These are phyloP conservation scores for Saccharomyces pastorianus DNA, from an alignment of 1,139 yeast genomes.

Conservation along the genomic window DNA sequence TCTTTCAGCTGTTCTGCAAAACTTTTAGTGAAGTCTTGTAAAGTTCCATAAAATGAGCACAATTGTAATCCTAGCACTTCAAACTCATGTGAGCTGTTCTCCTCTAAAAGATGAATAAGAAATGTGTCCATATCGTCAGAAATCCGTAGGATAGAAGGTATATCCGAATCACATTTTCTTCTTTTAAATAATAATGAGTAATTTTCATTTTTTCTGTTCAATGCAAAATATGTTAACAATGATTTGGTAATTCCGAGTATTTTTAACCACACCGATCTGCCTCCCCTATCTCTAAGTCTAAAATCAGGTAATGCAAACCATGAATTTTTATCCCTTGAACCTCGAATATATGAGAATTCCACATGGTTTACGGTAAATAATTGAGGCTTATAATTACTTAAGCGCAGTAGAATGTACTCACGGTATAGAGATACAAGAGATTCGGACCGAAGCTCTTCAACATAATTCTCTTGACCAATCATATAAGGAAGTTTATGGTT, in stretches of 20 bases:
- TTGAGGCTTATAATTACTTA: conserved; percentile 13
- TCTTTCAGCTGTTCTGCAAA: conserved; percentile 8
- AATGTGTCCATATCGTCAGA: conserved; percentile 16
- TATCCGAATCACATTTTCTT: background rate
- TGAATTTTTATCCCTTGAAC: background rate
- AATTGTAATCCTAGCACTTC: conserved; percentile 19
- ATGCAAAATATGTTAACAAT: conserved; percentile 13
- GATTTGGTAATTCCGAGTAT: conserved; percentile 14
- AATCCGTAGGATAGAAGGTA: conserved; percentile 9
- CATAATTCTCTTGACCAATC: conserved; percentile 11
- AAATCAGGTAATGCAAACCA: conserved; percentile 19
- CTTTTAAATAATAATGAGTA: conserved; percentile 17
- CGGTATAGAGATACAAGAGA: conserved; percentile 4
- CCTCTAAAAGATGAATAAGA: conserved; percentile 13
- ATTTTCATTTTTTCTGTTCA: background rate
- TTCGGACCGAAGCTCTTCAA: background rate
- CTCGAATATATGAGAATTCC: conserved; percentile 2
- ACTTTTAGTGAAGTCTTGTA: conserved; percentile 3
- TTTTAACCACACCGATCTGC: conserved; percentile 17
- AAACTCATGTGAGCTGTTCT: conserved; percentile 3
- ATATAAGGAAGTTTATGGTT: conserved; percentile 14
- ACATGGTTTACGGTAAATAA: conserved; percentile 8
- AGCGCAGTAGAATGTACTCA: conserved; percentile 15
- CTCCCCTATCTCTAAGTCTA: conserved; percentile 9
- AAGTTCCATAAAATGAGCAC: conserved; percentile 12